Evolutionary conservation across 2,329 filamentous ascomycete genomes (phyloP).

Genomic region (Xylaria sp.): DNA sequence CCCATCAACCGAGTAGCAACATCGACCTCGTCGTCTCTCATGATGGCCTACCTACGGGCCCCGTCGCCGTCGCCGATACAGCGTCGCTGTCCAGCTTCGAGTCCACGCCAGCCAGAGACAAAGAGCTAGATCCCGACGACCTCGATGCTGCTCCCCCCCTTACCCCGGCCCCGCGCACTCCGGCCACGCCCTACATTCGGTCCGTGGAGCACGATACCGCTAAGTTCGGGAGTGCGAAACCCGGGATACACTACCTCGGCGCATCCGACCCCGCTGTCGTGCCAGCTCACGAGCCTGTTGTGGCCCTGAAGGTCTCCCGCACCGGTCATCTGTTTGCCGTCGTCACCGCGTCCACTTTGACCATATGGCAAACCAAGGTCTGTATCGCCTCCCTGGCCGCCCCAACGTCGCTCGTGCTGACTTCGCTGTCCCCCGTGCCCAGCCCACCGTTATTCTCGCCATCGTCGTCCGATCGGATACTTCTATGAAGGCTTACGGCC

Average conservation of each 20-base stretch:
- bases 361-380: constrained; percentile 97
- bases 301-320: constrained; percentile 80
- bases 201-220: constrained; percentile 66
- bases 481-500: constrained; percentile 84
- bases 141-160: constrained; percentile 52
- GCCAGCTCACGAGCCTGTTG: constrained; percentile 68
- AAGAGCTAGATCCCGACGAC: constrained; percentile 43
- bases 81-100: constrained; percentile 45
- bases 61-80: constrained; percentile 48
- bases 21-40: constrained; percentile 65
- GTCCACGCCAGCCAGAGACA: constrained; percentile 37
- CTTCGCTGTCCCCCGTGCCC: constrained; percentile 39
- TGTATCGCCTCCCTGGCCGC: constrained; percentile 40
- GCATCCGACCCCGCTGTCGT: constrained; percentile 52
- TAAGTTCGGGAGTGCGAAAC: constrained; percentile 47
- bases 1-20: constrained; percentile 59
- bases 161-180: constrained; percentile 56
- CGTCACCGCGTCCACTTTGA: constrained; percentile 84
- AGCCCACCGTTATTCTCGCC: constrained; percentile 91
- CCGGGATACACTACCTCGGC: constrained; percentile 43
- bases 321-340: constrained; percentile 86
- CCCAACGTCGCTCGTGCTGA: constrained; percentile 40
- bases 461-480: constrained; percentile 82
- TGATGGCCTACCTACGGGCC: constrained; percentile 64
- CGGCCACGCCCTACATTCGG: constrained; percentile 66